These are phyloP conservation scores for Excoecaria agallocha DNA, from an alignment of 345 rosid genomes.

Conservation along the genomic window DNA sequence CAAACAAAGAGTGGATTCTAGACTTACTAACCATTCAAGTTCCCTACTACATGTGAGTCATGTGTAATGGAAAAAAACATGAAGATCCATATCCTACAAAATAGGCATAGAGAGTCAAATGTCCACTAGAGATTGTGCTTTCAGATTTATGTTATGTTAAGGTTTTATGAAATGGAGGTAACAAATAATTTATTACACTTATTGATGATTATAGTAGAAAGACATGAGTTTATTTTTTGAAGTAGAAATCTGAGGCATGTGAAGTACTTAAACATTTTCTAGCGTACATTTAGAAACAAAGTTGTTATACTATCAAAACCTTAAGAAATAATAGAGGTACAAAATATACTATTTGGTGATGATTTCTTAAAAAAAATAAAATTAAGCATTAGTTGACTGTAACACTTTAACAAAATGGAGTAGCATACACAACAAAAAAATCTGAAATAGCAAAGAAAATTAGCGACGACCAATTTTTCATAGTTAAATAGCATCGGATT, in stretches of 20 bases:
- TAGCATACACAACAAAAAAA: background rate
- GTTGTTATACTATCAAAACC: background rate
- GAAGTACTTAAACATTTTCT: too few relatives aligned
- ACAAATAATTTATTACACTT: too few relatives aligned
- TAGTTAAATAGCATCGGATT: too few relatives aligned
- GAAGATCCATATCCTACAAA: background rate
- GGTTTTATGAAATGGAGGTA: too few relatives aligned
- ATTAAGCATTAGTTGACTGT: background rate
- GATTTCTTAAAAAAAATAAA: background rate
- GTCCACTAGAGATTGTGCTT: background rate
- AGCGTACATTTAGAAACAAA: too few relatives aligned
- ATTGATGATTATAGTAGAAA: too few relatives aligned
- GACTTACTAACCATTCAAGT: background rate
- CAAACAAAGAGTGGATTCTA: background rate
- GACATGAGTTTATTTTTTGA: too few relatives aligned
- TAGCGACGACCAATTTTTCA: too few relatives aligned
- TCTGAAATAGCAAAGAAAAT: too few relatives aligned
- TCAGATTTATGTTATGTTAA: background rate
- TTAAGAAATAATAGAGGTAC: background rate
- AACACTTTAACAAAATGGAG: background rate
- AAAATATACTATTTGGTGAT: background rate
- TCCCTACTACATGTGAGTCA: background rate
- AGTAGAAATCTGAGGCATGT: background rate
- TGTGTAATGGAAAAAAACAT: background rate
- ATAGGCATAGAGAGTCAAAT: background rate